Percentiles rank a stretch among this genome's conserved stretches.
Conservation (phyloP, 169 alveolate species). For the Plasmodium adleri region DNA sequence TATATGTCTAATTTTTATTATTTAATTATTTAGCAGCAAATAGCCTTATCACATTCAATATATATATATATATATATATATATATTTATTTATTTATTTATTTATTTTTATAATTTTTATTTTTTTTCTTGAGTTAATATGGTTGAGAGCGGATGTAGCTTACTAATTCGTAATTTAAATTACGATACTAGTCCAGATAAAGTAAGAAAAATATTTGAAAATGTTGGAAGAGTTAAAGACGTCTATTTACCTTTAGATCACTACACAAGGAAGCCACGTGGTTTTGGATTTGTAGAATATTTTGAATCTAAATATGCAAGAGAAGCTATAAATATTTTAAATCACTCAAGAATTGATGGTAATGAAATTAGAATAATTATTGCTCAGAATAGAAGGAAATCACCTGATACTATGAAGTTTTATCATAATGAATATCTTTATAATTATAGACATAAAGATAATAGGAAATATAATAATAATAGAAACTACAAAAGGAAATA, state of each 20-base stretch:
- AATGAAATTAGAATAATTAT: conserved; percentile 88
- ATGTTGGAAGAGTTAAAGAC: conserved; percentile 90
- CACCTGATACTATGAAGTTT: conserved; percentile 91
- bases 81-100: too few relatives aligned
- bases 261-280: conserved; percentile 89
- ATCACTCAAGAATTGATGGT: conserved; percentile 90
- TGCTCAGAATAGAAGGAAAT: conserved; percentile 93
- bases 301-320: conserved; percentile 89
- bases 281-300: conserved; percentile 94
- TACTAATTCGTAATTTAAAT: conserved; percentile 87
- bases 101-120: too few relatives aligned
- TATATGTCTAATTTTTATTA: too few relatives aligned
- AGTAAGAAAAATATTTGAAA: conserved; percentile 88
- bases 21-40: too few relatives aligned
- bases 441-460: conserved; percentile 21
- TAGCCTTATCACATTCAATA: too few relatives aligned
- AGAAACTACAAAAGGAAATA: background rate
- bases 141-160: conserved; percentile 81
- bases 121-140: conserved; percentile 1
- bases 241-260: conserved; percentile 91
- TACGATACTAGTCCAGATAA: conserved; percentile 87
- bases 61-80: too few relatives aligned
- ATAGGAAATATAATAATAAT: background rate
- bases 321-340: conserved; percentile 91
- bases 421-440: conserved; percentile 44